Evolutionary conservation across 192 early-diverging fungal genomes (phyloP), one percentile per base, ranked within the genome.

Genomic region (Rhizoclosmatium sp.): DNA sequence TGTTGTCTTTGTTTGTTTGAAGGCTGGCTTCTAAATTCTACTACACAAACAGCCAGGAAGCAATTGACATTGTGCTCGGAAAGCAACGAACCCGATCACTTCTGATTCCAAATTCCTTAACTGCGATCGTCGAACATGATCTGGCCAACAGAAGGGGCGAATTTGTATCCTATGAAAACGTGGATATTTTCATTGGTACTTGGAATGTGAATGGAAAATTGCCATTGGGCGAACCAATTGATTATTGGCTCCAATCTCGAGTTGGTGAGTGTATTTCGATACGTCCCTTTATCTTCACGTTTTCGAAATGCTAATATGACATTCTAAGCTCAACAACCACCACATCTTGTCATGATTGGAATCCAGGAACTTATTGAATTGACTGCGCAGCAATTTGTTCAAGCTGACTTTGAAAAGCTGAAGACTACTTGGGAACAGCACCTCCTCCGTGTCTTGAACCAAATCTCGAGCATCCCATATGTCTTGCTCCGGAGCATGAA

Each of bases 291-390:
- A 77, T 71, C 77, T 80, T 16, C 84, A 86, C 31, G 31, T 31
- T 31, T 31, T 31, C 31, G 31, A 31, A 31, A 31, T 31, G 31
- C 31, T 31, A 31, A 31, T 31, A 31, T 31, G 31, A 31, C 31
- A 31, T 31, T 31, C 31, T 31, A 31, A 67, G 62, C 58, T 0
- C 9, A n/a, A 0, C 80, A 79, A 69, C 67, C 61, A 3, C 96
- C 97, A 0, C 93, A 99, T 74, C 78, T 99, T 21, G 88, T 92
- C 41, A 92, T 92, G 1, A 92, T 99, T 78, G 97, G 95, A 12
- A 94, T 98, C 65, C 97, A 99, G 79, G 98, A 99, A 80, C 91
- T 99, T 40, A 97, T 99, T n/a, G 93, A 98, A 81, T 82, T 99
- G 59, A 95, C 86, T 49, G 86, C 90, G 31, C 87, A 86, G 41